Evolutionary conservation across 306 rosid species (phyloP).

Genomic region (Hippophae tibetana): DNA sequence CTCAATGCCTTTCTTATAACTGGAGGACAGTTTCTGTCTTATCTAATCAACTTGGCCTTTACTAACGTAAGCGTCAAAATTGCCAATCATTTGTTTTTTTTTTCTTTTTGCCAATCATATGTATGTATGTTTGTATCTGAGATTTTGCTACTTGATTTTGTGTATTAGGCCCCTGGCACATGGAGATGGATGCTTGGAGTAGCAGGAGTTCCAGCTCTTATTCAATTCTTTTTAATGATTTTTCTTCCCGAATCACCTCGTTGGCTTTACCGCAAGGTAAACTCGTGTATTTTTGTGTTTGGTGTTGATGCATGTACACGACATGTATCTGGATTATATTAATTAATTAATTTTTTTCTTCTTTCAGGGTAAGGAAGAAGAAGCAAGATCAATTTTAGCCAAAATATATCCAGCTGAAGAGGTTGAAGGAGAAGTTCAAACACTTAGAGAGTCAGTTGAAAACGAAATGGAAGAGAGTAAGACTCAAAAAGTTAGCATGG

Average conservation of each 20-base stretch:
- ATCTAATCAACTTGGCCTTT: conserved; percentile 60
- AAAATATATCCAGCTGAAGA: conserved; percentile 35
- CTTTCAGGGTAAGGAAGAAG: conserved; percentile 39
- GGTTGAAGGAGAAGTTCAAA: conserved; percentile 32
- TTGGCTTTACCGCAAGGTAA: conserved; percentile 55
- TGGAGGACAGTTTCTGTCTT: conserved; percentile 61
- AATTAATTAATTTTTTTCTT: neutral
- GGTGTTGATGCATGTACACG: neutral
- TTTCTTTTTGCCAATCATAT: neutral
- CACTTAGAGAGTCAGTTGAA: conserved; percentile 34
- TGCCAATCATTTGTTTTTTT: neutral
- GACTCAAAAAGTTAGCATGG: conserved; percentile 11
- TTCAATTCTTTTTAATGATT: conserved; percentile 36
- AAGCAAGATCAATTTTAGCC: conserved; percentile 31
- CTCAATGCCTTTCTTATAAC: conserved; percentile 55
- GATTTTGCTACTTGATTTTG: neutral
- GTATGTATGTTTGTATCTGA: neutral
- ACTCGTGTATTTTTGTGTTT: neutral
- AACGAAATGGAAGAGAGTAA: conserved; percentile 23
- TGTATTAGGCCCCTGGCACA: conserved; percentile 37
- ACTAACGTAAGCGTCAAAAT: conserved; percentile 24
- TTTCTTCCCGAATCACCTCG: conserved; percentile 63
- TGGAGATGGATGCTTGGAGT: conserved; percentile 84
- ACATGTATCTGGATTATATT: neutral
- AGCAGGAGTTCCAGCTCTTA: conserved; percentile 44